These are phyloP conservation scores for Lepidium africanum DNA, from an alignment of 345 rosid genomes.

Conservation along the genomic window DNA sequence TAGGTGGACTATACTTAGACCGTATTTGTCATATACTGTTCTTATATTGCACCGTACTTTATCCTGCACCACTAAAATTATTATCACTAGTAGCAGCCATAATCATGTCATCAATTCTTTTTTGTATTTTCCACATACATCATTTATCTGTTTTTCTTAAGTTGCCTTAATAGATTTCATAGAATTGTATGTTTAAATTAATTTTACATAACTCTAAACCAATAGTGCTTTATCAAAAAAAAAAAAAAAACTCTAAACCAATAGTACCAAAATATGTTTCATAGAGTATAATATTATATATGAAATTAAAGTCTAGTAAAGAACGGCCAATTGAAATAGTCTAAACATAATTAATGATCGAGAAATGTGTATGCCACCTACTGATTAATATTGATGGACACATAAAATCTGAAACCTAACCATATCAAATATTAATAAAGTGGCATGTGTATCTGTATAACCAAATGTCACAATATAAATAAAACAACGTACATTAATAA, in stretches of 20 bases:
- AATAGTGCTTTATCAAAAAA: too few relatives aligned
- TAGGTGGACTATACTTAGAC: too few relatives aligned
- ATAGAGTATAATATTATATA: too few relatives aligned
- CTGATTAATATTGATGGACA: neutral
- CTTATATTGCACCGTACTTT: too few relatives aligned
- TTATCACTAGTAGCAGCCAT: too few relatives aligned
- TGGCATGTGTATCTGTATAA: neutral
- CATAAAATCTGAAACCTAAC: conserved; percentile 8
- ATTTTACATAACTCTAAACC: too few relatives aligned
- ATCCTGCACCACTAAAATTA: too few relatives aligned
- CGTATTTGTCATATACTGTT: too few relatives aligned
- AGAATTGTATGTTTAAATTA: too few relatives aligned
- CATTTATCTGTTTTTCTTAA: neutral
- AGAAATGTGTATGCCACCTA: neutral
- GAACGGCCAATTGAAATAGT: neutral
- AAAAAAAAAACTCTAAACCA: too few relatives aligned
- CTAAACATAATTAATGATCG: neutral
- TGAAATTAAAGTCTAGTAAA: too few relatives aligned
- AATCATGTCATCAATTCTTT: neutral
- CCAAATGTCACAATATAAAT: neutral
- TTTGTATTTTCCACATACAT: neutral
- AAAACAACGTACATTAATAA: neutral
- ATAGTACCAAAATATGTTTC: too few relatives aligned
- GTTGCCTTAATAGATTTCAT: neutral
- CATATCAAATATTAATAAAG: neutral